Evolutionary conservation across 2,329 filamentous ascomycete genomes (phyloP), one percentile per base, ranked within the genome.

Genomic region (Dothiorella sarmentorum): DNA sequence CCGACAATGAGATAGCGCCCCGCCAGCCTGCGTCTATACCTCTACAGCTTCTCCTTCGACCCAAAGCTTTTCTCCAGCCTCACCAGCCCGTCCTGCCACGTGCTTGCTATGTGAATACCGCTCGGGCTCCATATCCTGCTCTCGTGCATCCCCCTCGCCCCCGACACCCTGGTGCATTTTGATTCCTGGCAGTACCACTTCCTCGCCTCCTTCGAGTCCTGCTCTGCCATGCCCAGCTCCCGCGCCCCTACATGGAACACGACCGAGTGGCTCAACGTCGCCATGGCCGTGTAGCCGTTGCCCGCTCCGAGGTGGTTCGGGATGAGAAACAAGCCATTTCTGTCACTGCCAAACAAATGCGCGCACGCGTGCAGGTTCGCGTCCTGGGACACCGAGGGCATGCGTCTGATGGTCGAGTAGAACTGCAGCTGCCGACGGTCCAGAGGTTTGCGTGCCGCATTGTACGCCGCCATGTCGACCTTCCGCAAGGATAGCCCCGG

Each of bases 261-360:
- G 0, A 71, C 69, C 4, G 65, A 69, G 31, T 71, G 69, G 26
- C 68, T 69, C 3, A 72, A 60, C 0, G 64, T 68, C 0, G 69
- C 68, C 65, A 72, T 70, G 9, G 66, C 63, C 3, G 63, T 67
- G 44, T 63, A 71, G 4, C 68, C 64, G 42, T 67, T 42, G 2
- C 62, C 63, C 2, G 61, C 60, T 5, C 61, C 62, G 7, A 72
- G 64, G 15, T 80, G 76, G 20, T 80, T 80, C 2, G 79, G 73
- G 2, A 83, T 75, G 43, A 82, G 68, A 66, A 79, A 78, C 11
- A 84, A 68, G 17, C 78, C 79, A 59, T 84, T 84, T 22, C 78
- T 76, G 63, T 84, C 82, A 31, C 78, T 80, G 0, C 81, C 78
- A 64, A 83, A 85, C 42, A 84, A 71, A 66, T 85, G 82, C 3